Conservation (phyloP, 78 protist genomes). For the Cavenderia fasciculata region DNA sequence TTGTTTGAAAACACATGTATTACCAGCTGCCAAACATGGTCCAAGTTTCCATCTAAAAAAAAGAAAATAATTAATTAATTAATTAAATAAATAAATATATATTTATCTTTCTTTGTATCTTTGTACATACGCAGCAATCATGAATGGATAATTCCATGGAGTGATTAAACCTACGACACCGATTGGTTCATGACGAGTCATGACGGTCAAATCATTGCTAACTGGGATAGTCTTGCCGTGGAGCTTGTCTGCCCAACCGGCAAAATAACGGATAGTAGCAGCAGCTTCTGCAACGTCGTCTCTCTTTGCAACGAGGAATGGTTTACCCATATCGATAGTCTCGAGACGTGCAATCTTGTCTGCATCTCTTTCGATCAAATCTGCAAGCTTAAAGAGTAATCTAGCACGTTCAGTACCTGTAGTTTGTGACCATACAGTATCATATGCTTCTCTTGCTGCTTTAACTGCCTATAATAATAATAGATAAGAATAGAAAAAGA, state of each 20-base stretch:
- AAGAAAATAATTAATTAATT: too few species aligned
- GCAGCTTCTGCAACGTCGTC: constrained; percentile 44
- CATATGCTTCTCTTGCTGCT: constrained; percentile 82
- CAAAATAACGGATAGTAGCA: constrained; percentile 77
- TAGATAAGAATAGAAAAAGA: neutral
- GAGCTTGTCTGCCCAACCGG: constrained; percentile 87
- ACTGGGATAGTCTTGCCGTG: constrained; percentile 14
- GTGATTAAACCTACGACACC: constrained; percentile 83
- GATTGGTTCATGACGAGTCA: constrained; percentile 78
- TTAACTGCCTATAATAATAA: constrained; percentile 58
- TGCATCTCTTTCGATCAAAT: constrained; percentile 68
- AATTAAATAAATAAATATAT: too few species aligned
- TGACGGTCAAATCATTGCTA: neutral
- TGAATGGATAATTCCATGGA: constrained; percentile 90
- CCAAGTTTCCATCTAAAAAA: constrained; percentile 85
- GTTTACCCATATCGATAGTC: constrained; percentile 81
- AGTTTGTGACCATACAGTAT: constrained; percentile 36
- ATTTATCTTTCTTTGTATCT: too few species aligned
- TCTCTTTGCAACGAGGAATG: constrained; percentile 25
- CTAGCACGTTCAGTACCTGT: constrained; percentile 14
- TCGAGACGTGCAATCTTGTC: constrained; percentile 76
- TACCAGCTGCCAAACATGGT: constrained; percentile 94
- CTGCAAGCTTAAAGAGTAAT: constrained; percentile 73
- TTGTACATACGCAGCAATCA: too few species aligned
- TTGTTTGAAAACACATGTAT: constrained; percentile 93